Evolutionary conservation across 768 basidiomycete species (phyloP), one percentile per base, ranked within the genome.

Genomic region (Lactarius pseudohatsudake): DNA sequence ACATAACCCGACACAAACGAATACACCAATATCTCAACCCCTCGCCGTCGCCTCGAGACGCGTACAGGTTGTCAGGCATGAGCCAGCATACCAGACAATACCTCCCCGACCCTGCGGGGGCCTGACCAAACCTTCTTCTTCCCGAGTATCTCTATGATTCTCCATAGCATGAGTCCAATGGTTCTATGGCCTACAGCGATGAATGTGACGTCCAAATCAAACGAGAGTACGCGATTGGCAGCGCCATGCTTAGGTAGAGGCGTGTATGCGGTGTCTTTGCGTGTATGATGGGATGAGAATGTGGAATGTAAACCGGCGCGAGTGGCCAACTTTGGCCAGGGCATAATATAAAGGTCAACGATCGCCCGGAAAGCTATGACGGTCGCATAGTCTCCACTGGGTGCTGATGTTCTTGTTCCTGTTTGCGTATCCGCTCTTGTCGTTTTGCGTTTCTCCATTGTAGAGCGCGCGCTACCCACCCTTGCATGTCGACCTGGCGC

Each of bases 401-500:
- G 28, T 67, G 66, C 18, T 45, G n/a, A 6, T 59, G 57, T 47
- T 63, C 66, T n/a, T 4, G 60, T 41, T 67, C 66, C 41, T 63
- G 57, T 54, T 40, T 62, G n/a, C 54, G 58, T 45, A 16, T 38
- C n/a, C 62, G 62, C 11, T 43, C 63, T 55, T 55, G 58, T 38
- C 59, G 34, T n/a, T 63, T 59, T 3, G 65, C 57, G 6, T 77
- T 72, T 60, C 76, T 73, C 53, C 71, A 68, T 11, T 71, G 73
- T 8, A 79, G 62, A 1, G 90, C 89, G 38, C 74, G 75, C 26
- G 79, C 79, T 13, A 95, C 91, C 95, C 95, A 98, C 13, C 79
- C 84, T 38, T 80, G 82, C 93, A 97, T 94, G 74, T 96, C 90
- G 20, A 95, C 91, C 8, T 86, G 77, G 6, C 86, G 80, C 18